Conservation (phyloP, 2,329 filamentous ascomycete genomes). For the Trichoderma brevicompactum region DNA sequence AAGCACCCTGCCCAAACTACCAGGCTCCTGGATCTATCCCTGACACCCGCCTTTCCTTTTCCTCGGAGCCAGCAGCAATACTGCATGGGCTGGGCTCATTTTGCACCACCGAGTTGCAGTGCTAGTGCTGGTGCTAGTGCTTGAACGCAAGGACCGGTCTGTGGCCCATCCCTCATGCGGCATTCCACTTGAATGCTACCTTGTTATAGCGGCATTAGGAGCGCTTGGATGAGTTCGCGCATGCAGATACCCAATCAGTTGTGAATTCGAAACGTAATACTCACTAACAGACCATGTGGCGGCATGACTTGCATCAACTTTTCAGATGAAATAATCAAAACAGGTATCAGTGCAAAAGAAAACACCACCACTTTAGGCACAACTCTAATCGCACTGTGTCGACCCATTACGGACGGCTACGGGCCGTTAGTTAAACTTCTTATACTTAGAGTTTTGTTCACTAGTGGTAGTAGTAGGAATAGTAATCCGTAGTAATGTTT, state of each 20-base stretch:
- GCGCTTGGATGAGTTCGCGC: not conserved
- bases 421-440: constrained; percentile 6
- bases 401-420: constrained; percentile 12
- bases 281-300: not conserved
- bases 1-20: not conserved
- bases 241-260: not conserved
- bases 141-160: too few species aligned
- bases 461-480: not conserved
- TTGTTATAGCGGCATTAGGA: not conserved
- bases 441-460: not conserved
- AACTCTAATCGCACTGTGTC: not conserved
- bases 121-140: not conserved
- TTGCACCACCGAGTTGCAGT: not conserved
- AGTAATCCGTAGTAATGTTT: not conserved
- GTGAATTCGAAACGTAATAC: not conserved
- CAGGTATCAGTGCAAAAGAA: too few species aligned
- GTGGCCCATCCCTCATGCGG: not conserved
- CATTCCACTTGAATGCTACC: constrained; percentile 6
- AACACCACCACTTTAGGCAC: too few species aligned
- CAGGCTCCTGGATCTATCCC: constrained; percentile 9
- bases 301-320: not conserved
- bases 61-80: not conserved
- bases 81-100: not conserved
- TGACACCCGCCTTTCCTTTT: not conserved
- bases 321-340: too few species aligned